These are phyloP conservation scores for Phytophthora constricta DNA, from an alignment of 352 stramenopile species.

Conservation along the genomic window DNA sequence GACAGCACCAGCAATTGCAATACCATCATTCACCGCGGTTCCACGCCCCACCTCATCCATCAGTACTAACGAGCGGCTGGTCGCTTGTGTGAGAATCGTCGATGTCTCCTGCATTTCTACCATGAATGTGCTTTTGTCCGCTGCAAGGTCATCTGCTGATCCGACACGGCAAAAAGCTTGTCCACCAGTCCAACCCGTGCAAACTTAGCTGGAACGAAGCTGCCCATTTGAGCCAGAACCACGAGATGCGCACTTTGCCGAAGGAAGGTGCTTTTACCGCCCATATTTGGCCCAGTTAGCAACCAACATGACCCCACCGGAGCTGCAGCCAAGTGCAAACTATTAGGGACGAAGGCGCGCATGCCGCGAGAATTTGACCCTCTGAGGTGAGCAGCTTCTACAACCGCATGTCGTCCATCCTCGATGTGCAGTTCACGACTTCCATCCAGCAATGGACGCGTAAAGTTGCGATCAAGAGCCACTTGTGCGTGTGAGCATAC, in stretches of 20 bases:
- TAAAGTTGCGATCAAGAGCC: slow-evolving; percentile 68
- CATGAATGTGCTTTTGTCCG: slow-evolving; percentile 87
- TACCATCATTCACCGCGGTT: slow-evolving; percentile 78
- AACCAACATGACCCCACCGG: slow-evolving; percentile 65
- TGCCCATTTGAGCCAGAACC: slow-evolving; percentile 82
- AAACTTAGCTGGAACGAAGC: slow-evolving; percentile 81
- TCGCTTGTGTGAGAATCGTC: slow-evolving; percentile 78
- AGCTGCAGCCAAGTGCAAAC: slow-evolving; percentile 49
- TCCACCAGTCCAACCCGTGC: slow-evolving; percentile 76
- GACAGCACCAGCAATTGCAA: slow-evolving; percentile 81
- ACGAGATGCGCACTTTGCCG: slow-evolving; percentile 81
- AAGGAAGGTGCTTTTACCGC: slow-evolving; percentile 88
- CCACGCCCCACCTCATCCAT: slow-evolving; percentile 90
- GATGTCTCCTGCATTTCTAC: slow-evolving; percentile 90
- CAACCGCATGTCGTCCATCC: slow-evolving; percentile 69
- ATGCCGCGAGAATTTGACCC: slow-evolving; percentile 57
- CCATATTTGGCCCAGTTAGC: slow-evolving; percentile 91
- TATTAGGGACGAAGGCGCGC: slow-evolving; percentile 79
- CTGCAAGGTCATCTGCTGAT: slow-evolving; percentile 80
- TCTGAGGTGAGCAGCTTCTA: slow-evolving; percentile 65
- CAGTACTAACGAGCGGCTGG: slow-evolving; percentile 78
- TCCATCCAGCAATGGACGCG: slow-evolving; percentile 58
- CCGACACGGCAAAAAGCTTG: slow-evolving; percentile 87
- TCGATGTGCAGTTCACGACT: slow-evolving; percentile 71
- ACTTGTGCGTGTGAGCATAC: slow-evolving; percentile 71